Percentiles rank a stretch among this genome's conserved stretches.
Evolutionary conservation across 2,329 filamentous ascomycete species (phyloP).

Genomic region (Colletotrichum abscissum): DNA sequence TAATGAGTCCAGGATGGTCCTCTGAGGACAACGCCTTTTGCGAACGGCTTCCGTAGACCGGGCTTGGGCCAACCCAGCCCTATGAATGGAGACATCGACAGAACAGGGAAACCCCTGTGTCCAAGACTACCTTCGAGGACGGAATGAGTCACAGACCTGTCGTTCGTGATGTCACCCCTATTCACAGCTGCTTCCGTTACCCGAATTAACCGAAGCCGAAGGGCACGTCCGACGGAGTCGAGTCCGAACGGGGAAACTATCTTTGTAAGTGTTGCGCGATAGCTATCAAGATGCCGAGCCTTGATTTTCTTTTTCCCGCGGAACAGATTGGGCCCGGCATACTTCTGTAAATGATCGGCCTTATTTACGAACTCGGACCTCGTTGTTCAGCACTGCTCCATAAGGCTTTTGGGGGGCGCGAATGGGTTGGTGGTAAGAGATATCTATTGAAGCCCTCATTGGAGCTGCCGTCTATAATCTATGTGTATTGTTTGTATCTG

Average conservation of each 20-base stretch:
- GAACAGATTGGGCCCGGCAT: not conserved
- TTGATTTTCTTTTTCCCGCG: too few species aligned
- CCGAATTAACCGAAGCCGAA: not conserved
- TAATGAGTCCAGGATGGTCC: not conserved
- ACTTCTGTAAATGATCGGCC: rapidly evolving
- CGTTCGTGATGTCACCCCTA: slow-evolving; percentile 1
- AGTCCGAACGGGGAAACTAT: not conserved
- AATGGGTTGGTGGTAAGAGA: too few species aligned
- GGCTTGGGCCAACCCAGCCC: not conserved
- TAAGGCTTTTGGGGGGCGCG: too few species aligned
- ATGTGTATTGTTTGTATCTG: too few species aligned
- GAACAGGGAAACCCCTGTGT: not conserved
- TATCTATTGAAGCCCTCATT: too few species aligned
- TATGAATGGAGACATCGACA: not conserved
- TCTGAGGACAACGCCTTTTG: not conserved
- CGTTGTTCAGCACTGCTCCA: too few species aligned
- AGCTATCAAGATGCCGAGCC: too few species aligned
- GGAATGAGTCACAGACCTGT: not conserved
- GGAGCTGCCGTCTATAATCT: too few species aligned
- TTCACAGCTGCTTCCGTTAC: not conserved
- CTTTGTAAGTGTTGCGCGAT: not conserved
- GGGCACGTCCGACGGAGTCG: not conserved
- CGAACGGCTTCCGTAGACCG: not conserved
- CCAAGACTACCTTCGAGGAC: too few species aligned
- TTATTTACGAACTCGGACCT: too few species aligned